Evolutionary conservation across 345 rosid genomes (phyloP), one percentile per base, ranked within the genome.

Genomic region (Theobroma cacao): DNA sequence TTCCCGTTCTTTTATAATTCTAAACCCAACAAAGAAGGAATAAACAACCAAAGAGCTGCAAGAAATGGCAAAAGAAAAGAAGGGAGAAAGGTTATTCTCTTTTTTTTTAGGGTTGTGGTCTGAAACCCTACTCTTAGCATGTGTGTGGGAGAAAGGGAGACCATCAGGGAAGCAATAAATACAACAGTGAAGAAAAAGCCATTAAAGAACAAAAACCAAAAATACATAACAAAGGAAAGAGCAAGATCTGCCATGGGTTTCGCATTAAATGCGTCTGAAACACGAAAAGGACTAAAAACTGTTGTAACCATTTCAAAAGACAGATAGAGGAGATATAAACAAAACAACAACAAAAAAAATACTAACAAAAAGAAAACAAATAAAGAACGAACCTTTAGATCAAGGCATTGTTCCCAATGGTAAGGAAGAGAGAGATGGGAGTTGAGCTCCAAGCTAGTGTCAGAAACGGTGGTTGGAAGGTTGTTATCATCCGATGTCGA

Each of bases 381-480:
- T 66, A 52, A 80, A 36, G 55, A 80, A 1, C 53, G 10, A 66
- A 92, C 99, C 97, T 90, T 87, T 66, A 93, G 87, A 87, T 95
- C 97, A 80, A 95, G 97, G 75, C 98, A 95, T 84, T 92, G 96
- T 79, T 95, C 96, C 96, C 97, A 88, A 40, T 90, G 88, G 84
- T 81, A 88, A 86, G 98, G 98, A 58, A 93, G 88, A 61, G 93
- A 86, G 78, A 91, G 61, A 61, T 87, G 84, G 55, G 98, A 92
- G 89, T 87, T 88, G 80, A 95, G 90, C 83, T 93, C 94, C 76
- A 95, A 81, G 67, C 87, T 74, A 41, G 88, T 62, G 71, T 91
- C 93, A 34, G 83, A 50, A 62, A 86, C 93, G 24, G 77, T 20
- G 72, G 50, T 72, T 24, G 53, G 84, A 60, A 74, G 73, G 77